Evolutionary conservation across 179 eudicot species (phyloP).

Genomic region (Beta lomatogona): DNA sequence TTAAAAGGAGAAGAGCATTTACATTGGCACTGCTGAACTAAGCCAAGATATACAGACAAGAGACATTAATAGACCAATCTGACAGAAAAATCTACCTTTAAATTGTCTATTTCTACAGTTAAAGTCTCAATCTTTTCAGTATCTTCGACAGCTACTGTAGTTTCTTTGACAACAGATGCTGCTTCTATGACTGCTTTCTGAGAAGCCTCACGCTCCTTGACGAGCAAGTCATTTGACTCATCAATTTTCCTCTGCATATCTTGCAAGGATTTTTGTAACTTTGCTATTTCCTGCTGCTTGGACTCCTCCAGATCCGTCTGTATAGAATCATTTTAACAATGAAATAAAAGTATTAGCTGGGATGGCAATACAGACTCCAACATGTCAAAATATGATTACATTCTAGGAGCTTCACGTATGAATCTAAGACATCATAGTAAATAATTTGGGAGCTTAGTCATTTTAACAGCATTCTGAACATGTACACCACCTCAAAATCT

Average conservation of each 20-base stretch:
- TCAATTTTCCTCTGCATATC: conserved; percentile 60
- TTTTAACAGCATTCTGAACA: background rate
- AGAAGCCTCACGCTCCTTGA: conserved; percentile 65
- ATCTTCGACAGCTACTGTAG: conserved; percentile 71
- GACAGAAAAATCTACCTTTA: conserved; percentile 57
- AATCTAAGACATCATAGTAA: background rate
- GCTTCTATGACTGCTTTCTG: conserved; percentile 71
- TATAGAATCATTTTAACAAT: conserved; percentile 15
- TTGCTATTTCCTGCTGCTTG: conserved; percentile 69
- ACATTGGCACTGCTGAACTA: background rate
- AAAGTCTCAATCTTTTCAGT: conserved; percentile 63
- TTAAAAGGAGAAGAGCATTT: background rate
- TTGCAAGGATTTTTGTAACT: conserved; percentile 64
- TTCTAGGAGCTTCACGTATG: background rate
- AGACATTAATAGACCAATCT: background rate
- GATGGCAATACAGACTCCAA: conserved; percentile 6
- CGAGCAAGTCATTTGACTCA: conserved; percentile 57
- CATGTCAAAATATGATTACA: background rate
- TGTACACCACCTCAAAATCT: background rate
- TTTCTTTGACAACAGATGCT: conserved; percentile 58
- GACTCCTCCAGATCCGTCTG: conserved; percentile 88
- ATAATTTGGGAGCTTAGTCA: background rate
- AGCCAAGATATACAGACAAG: conserved; percentile 8
- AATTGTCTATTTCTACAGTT: conserved; percentile 64
- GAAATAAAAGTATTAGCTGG: background rate